Evolutionary conservation across 306 rosid genomes (phyloP).

Genomic region (Dalbergia cultrata): DNA sequence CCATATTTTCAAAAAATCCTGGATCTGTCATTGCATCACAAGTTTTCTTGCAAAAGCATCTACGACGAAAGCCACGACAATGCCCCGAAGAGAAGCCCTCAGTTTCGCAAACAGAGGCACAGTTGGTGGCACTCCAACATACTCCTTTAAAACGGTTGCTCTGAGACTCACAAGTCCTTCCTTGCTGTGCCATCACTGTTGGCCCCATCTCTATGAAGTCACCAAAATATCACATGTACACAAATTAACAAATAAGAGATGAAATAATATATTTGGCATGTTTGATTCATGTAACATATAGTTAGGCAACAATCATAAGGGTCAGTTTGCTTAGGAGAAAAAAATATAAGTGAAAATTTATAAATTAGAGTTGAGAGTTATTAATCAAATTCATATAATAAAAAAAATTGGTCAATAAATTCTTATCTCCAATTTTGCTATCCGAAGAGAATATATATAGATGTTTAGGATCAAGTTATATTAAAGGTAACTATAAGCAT

Average conservation of each 20-base stretch:
- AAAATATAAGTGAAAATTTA: too few relatives aligned
- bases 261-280: background rate
- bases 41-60: constrained; percentile 65
- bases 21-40: background rate
- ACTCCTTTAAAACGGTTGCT: constrained; percentile 64
- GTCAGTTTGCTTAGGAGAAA: background rate
- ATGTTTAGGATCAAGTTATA: too few relatives aligned
- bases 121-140: constrained; percentile 55
- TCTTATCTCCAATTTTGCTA: too few relatives aligned
- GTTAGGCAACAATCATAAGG: background rate
- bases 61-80: constrained; percentile 71
- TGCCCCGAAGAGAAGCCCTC: constrained; percentile 64
- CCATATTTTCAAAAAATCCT: too few relatives aligned
- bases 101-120: constrained; percentile 56
- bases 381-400: too few relatives aligned
- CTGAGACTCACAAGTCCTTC: constrained; percentile 57
- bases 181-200: constrained; percentile 56
- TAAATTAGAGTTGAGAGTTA: too few relatives aligned
- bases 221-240: background rate
- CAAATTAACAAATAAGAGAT: background rate
- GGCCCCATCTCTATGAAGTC: constrained; percentile 58
- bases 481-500: too few relatives aligned
- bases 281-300: too few relatives aligned
- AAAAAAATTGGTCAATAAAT: too few relatives aligned
- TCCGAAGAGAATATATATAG: too few relatives aligned